phyloP scores from a whole-genome alignment of 179 eudicot species.

The Carnegiea gigantea region DNA sequence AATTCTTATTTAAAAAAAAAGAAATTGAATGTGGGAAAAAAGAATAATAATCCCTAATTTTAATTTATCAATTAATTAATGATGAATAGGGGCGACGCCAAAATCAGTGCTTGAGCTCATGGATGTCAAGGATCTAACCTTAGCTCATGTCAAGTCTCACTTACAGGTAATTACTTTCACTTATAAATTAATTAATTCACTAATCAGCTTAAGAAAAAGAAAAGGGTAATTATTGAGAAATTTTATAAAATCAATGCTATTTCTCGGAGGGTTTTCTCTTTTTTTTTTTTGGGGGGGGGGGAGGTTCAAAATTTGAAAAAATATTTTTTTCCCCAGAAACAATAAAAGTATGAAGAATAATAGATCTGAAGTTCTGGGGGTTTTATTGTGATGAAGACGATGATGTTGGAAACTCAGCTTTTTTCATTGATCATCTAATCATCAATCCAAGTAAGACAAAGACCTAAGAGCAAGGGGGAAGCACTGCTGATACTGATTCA shows the following conservation, averaged over 20 bases:
- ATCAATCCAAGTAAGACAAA: slow-evolving; percentile 24
- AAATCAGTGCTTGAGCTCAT: slow-evolving; percentile 94
- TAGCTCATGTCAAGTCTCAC: slow-evolving; percentile 97
- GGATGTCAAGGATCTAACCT: slow-evolving; percentile 98
- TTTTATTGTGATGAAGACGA: no score
- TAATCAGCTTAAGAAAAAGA: not conserved
- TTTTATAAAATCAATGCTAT: not conserved
- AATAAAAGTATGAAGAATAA: not conserved
- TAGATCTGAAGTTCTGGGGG: slow-evolving; percentile 8
- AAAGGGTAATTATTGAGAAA: not conserved
- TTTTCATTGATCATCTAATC: not conserved
- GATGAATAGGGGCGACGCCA: slow-evolving; percentile 78
- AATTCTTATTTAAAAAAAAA: no score
- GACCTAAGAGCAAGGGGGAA: slow-evolving; percentile 6
- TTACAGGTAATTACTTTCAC: slow-evolving; percentile 61
- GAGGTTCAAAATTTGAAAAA: not conserved
- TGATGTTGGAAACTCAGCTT: slow-evolving; percentile 5
- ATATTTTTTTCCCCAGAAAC: not conserved
- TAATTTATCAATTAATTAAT: not conserved
- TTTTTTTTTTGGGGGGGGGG: no score
- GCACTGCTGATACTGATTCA: not conserved
- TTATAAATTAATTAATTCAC: not conserved
- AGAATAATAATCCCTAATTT: not conserved
- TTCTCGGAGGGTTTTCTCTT: not conserved
- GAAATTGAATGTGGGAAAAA: not conserved